Conservation (phyloP, 306 rosid genomes). For the Cucurbita pepo region DNA sequence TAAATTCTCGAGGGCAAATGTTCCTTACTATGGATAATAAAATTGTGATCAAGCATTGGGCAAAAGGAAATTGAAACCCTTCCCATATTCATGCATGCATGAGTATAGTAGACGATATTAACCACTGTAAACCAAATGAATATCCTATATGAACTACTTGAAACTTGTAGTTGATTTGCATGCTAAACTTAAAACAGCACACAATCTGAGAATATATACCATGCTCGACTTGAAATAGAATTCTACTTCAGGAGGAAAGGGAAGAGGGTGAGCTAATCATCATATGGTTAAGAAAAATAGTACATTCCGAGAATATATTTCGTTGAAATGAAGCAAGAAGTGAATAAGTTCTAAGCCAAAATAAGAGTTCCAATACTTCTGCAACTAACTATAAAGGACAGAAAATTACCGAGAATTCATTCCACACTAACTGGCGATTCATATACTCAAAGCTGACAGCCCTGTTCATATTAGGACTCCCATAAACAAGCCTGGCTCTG, state of each 20-base stretch:
- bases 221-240: neutral
- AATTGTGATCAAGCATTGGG: neutral
- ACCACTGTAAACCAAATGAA: neutral
- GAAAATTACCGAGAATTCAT: constrained; percentile 78
- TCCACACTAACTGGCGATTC: constrained; percentile 98
- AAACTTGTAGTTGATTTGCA: neutral
- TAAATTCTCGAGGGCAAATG: neutral
- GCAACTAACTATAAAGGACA: neutral
- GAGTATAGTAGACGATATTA: neutral
- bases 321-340: neutral
- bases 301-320: neutral
- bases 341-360: neutral
- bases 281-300: neutral
- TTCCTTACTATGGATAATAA: neutral
- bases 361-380: neutral
- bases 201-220: neutral
- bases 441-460: constrained; percentile 99
- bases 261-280: neutral
- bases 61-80: neutral
- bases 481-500: constrained; percentile 91
- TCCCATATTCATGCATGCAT: neutral
- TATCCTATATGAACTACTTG: neutral
- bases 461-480: constrained; percentile 88
- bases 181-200: neutral
- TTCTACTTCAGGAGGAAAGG: neutral